Base-by-base conservation (phyloP, 1,284 basidiomycete species). In the Stereum hirsutum region DNA sequence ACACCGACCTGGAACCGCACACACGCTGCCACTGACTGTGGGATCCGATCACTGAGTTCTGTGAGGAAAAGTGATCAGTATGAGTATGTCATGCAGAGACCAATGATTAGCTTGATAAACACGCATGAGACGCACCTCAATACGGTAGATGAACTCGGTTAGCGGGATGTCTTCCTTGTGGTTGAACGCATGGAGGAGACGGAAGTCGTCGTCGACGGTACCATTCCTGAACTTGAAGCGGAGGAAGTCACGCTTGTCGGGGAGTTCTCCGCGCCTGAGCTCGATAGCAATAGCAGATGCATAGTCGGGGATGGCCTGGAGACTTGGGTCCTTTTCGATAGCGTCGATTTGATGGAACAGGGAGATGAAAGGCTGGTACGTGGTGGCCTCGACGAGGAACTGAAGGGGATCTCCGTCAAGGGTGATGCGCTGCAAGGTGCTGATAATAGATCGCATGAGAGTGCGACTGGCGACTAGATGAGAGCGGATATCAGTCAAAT, bases 351-450 rank as follows among this genome's bases (percentile, higher is more conserved):
- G 76, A 60, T 83, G 77, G 75, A 90, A 83, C 58, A 92, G 71
- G 12, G 87, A 89, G 54, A 92, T 81, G 74, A 92, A 88, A 14
- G 89, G 84, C 62, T 92, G 89, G 70, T 92, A 92, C 51, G 85
- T 85, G 19, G 82, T 82, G 59, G 52, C 57, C 55, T 89, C 71
- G 46, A 86, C 64, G 50, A 89, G 64, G 62, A 92, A 71, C 55
- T 88, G 81, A 45, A 92, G 76, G 31, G 83, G 78, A 62, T 87
- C 80, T 44, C 74, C 78, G 54, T 81, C 76, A 70, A 84, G 89
- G 39, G 81, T 73, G 54, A 93, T 80, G 52, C 78, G 77, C 56
- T 83, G 72, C 43, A 93, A 72, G 6, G 83, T 75, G 39, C 59
- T 63, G 43, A 89, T 65, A 58, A 93, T 68, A 17, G 81, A 78